phyloP scores from a whole-genome alignment of 2,329 filamentous ascomycete species.

The Basipetospora chlamydospora region DNA sequence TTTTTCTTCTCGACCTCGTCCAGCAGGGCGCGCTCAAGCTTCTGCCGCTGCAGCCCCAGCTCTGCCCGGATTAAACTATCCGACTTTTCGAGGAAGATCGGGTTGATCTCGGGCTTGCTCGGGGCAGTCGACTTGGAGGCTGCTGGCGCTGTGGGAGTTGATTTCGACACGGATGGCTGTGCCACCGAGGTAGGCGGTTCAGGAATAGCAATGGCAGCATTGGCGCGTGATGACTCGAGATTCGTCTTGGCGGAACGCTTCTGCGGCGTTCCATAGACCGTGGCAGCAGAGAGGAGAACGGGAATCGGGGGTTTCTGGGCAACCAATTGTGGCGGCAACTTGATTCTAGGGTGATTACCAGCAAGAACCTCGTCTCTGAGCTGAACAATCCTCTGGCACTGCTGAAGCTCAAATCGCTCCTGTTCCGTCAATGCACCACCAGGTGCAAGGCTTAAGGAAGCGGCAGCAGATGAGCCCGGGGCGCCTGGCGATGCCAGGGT shows the following conservation, averaged over 20 bases:
- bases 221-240: conserved; percentile 8
- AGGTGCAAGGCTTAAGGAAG: background rate
- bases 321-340: conserved; percentile 29
- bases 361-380: conserved; percentile 71
- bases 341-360: conserved; percentile 55
- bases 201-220: background rate
- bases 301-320: conserved; percentile 7
- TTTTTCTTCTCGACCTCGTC: conserved; percentile 57
- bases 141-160: too few species aligned
- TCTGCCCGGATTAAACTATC: conserved; percentile 73
- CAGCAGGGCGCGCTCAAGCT: conserved; percentile 62
- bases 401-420: conserved; percentile 3
- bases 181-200: conserved; percentile 13
- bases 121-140: conserved; percentile 27
- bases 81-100: conserved; percentile 74
- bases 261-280: background rate
- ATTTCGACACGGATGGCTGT: conserved; percentile 11
- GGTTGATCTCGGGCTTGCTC: conserved; percentile 57
- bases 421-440: conserved; percentile 3
- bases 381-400: conserved; percentile 68
- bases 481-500: background rate
- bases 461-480: background rate
- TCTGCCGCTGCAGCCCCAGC: conserved; percentile 62
- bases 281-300: background rate
- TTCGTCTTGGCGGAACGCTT: conserved; percentile 5